Percentiles rank a stretch among this genome's conserved stretches.
These are phyloP conservation scores for Aspergillus sp. DNA, from an alignment of 2,329 filamentous ascomycete genomes.

Conservation along the genomic window DNA sequence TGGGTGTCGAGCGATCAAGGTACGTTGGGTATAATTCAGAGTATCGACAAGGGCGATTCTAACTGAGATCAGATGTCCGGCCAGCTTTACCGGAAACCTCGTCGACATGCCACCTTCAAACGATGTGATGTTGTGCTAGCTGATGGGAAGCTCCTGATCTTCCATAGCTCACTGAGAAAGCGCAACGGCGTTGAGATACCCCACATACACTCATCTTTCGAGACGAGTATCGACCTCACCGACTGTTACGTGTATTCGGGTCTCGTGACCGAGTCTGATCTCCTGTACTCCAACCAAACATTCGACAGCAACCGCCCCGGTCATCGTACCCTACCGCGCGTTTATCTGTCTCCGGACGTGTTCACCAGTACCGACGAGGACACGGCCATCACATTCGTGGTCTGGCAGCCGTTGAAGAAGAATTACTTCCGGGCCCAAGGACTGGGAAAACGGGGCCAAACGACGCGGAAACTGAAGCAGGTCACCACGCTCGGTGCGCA, in stretches of 20 bases:
- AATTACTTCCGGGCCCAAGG: constrained; percentile 53
- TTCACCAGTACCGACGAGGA: constrained; percentile 65
- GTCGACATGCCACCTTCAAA: constrained; percentile 61
- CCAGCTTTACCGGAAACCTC: constrained; percentile 62
- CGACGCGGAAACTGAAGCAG: constrained; percentile 51
- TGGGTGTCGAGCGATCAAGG: constrained; percentile 59
- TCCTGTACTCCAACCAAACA: constrained; percentile 64
- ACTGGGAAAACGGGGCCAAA: constrained; percentile 37
- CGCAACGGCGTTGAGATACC: constrained; percentile 55
- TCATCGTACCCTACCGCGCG: constrained; percentile 57
- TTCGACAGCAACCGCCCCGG: constrained; percentile 64
- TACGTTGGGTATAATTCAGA: constrained; percentile 19
- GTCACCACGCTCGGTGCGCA: constrained; percentile 62
- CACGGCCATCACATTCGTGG: constrained; percentile 65
- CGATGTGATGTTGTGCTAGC: constrained; percentile 61
- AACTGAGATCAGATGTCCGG: constrained; percentile 52
- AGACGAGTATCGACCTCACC: constrained; percentile 57
- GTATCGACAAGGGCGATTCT: not conserved
- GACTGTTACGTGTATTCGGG: constrained; percentile 68
- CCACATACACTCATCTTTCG: constrained; percentile 62
- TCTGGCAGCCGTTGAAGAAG: constrained; percentile 62
- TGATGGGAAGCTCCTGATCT: constrained; percentile 61
- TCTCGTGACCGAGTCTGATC: constrained; percentile 60
- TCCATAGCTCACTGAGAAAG: constrained; percentile 58
- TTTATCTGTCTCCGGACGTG: constrained; percentile 57